Evolutionary conservation across 805 yeast species (phyloP).

Genomic region (Candida patagonica): DNA sequence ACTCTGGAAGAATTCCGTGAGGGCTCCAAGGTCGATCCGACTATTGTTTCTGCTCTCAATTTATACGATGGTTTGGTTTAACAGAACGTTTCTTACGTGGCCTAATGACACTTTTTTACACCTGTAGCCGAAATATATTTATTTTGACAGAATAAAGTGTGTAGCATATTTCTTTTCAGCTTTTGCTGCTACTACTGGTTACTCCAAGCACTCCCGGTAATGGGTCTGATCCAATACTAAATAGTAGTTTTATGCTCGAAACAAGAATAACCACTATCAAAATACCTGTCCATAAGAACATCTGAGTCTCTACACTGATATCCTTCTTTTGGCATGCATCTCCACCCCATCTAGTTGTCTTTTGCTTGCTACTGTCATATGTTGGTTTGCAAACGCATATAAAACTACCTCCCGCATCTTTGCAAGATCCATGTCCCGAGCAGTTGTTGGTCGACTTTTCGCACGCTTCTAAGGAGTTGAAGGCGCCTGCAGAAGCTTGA

Average conservation of each 20-base stretch:
- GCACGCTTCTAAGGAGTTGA: constrained; percentile 25
- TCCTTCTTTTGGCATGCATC: constrained; percentile 58
- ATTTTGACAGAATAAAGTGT: background rate
- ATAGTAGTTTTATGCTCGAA: constrained; percentile 44
- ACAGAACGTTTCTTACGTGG: background rate
- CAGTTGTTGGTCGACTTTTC: constrained; percentile 26
- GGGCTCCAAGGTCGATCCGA: constrained; percentile 70
- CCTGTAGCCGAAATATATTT: constrained; percentile 3
- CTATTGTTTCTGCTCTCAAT: constrained; percentile 65
- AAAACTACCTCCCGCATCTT: constrained; percentile 21
- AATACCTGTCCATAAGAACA: constrained; percentile 58
- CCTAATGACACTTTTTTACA: background rate
- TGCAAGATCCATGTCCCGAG: constrained; percentile 32
- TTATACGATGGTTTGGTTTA: constrained; percentile 73
- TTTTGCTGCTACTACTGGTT: constrained; percentile 28
- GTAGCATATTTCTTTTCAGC: background rate
- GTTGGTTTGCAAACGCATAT: constrained; percentile 29
- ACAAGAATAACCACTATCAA: constrained; percentile 38
- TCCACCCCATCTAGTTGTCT: constrained; percentile 32
- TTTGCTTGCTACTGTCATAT: constrained; percentile 22
- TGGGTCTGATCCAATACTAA: constrained; percentile 47
- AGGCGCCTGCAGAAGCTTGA: background rate
- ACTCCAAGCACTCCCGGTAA: constrained; percentile 63
- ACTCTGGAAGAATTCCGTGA: constrained; percentile 78
- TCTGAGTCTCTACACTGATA: constrained; percentile 53